phyloP scores from a whole-genome alignment of 164 flowering plant genomes.

The Platanus orientalis region DNA sequence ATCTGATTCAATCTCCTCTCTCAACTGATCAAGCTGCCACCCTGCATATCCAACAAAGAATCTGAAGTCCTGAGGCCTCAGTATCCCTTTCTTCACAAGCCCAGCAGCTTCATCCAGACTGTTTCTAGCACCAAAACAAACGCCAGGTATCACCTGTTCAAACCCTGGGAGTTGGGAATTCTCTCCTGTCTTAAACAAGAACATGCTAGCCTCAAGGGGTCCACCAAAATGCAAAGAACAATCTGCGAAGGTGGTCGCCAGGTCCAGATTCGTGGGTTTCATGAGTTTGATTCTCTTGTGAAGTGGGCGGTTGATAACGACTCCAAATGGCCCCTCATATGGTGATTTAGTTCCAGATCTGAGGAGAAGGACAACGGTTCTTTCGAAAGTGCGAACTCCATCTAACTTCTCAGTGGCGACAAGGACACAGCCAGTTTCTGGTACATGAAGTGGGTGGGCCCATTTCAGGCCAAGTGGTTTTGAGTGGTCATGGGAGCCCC shows the following conservation, averaged over 20 bases:
- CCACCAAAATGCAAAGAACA: constrained; percentile 88
- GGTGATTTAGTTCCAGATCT: constrained; percentile 73
- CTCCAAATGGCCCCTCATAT: constrained; percentile 83
- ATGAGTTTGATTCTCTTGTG: constrained; percentile 73
- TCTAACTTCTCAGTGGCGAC: constrained; percentile 95
- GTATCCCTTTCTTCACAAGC: constrained; percentile 63
- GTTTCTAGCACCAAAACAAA: constrained; percentile 70
- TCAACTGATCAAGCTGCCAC: constrained; percentile 84
- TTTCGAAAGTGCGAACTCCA: constrained; percentile 62
- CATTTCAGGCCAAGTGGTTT: constrained; percentile 69
- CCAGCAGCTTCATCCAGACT: constrained; percentile 69
- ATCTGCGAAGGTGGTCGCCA: constrained; percentile 77
- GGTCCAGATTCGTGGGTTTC: constrained; percentile 65
- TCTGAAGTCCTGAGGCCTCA: constrained; percentile 73
- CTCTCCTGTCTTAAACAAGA: constrained; percentile 48
- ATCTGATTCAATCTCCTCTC: constrained; percentile 76
- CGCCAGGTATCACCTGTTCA: constrained; percentile 85
- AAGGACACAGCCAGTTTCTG: constrained; percentile 86
- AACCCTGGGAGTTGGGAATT: constrained; percentile 44
- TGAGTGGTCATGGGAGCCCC: constrained; percentile 25
- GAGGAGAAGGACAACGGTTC: constrained; percentile 76
- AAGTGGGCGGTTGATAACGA: constrained; percentile 83
- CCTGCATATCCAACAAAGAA: constrained; percentile 95
- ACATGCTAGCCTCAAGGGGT: constrained; percentile 89
- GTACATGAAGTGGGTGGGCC: constrained; percentile 92